These are phyloP conservation scores for Crithidia acanthocephali DNA, from an alignment of 208 protist species.

Conservation along the genomic window DNA sequence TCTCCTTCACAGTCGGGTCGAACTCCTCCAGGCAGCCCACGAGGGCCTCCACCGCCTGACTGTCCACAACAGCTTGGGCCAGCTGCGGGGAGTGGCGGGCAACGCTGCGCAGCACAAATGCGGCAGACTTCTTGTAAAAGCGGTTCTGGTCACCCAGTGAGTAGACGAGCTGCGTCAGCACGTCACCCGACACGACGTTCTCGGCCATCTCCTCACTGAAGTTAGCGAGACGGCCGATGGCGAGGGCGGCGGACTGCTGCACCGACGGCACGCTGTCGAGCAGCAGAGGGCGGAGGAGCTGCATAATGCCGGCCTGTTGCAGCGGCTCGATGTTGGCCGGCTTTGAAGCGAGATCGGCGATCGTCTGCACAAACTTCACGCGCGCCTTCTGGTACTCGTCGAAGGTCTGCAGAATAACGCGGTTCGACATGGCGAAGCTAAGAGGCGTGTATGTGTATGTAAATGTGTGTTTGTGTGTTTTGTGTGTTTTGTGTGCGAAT, in stretches of 20 bases:
- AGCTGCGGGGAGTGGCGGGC: constrained; percentile 97
- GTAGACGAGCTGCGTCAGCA: constrained; percentile 98
- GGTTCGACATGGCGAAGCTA: constrained; percentile 65
- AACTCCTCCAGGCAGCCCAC: constrained; percentile 98
- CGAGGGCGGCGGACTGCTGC: constrained; percentile 98
- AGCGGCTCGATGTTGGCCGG: constrained; percentile 97
- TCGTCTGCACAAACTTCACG: constrained; percentile 97
- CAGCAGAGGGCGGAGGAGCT: constrained; percentile 97
- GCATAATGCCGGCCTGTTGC: constrained; percentile 97
- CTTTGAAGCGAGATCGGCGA: constrained; percentile 95
- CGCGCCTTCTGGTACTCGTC: constrained; percentile 97
- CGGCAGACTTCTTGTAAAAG: constrained; percentile 98
- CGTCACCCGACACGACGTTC: constrained; percentile 97
- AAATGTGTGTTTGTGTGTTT: neutral
- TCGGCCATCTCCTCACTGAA: constrained; percentile 98
- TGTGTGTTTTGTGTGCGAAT: neutral
- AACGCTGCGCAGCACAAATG: constrained; percentile 97
- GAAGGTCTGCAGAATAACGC: constrained; percentile 96
- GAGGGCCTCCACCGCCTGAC: constrained; percentile 96
- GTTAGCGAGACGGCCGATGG: constrained; percentile 98
- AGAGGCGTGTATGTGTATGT: neutral
- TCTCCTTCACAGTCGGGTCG: constrained; percentile 98
- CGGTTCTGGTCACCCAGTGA: constrained; percentile 97
- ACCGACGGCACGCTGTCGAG: constrained; percentile 98
- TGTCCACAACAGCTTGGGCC: constrained; percentile 97